Evolutionary conservation across 768 basidiomycete species (phyloP), one percentile per base, ranked within the genome.

Genomic region (Suillus subaureus): DNA sequence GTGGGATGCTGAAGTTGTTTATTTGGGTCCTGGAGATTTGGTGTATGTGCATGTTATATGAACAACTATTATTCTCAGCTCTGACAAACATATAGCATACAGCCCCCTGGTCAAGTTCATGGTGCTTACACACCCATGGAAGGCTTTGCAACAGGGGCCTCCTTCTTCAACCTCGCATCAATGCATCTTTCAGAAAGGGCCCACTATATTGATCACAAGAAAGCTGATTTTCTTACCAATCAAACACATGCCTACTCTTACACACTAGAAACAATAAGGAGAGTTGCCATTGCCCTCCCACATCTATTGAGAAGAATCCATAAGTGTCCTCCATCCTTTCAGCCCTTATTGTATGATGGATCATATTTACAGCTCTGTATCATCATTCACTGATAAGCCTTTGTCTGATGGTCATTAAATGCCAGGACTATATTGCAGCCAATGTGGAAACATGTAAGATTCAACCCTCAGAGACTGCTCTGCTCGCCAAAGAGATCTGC

Each of bases 51-150:
- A 2, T 3, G n/a, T 9, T n/a, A 11, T 11, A n/a, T 11, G 0
- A 9, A 1, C 0, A 2, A 11, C 4, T 3, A 4, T 7, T 8
- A n/a, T 45, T 9, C 6, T 18, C 13, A 1, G 6, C 7, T 0
- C 8, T 45, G 4, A 45, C 9, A 1, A 2, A 6, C 21, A 11
- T 45, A 1, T 9, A 45, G 43, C 2, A 45, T 45, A 11, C 43
- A 45, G 21, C 43, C 43, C 2, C 43, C 43, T 45, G 43, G 43
- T 0, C 43, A 45, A 9, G 43, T 45, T n/a, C 43, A 45, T 6
- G 43, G 21, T 2, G 21, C 9, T 45, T n/a, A 45, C 21, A 45
- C 21, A 0, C 43, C 43, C 1, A 8, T n/a, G 18, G 43, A 45
- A 21, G 43, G 21, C n/a, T 11, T 45, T 9, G 21, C 21, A 6